Base-by-base conservation (phyloP, 352 stramenopile species). In the Thraustochytrium sp. region DNA sequence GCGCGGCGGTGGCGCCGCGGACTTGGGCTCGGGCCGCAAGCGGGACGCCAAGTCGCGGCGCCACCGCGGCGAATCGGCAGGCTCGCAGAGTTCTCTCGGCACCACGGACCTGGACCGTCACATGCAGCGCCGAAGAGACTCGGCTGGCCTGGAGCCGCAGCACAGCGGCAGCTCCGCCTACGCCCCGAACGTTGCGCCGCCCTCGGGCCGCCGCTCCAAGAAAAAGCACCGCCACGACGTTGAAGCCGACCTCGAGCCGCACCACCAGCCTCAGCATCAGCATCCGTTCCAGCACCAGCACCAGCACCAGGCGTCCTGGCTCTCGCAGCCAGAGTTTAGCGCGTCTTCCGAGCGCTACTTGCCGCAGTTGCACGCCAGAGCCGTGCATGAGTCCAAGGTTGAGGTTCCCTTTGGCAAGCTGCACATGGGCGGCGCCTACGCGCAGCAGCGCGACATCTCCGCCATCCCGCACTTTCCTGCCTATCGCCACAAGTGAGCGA, bases 341-440 rank as follows among this genome's bases (percentile, higher is more conserved):
- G 13, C 59, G 34, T 31, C 59, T 26, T 31, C 59, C 13, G 59
- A 72, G 40, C 34, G 59, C 34, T 72, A 72, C 59, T 29, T 72
- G 13, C 59, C 59, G 26, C 59, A 72, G 40, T 26, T 72, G 29
- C 59, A 72, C 1, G 34, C 13, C 26, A 44, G 13, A 55, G 46
- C 1, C 34, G 59, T 49, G 26, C 59, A 72, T 26, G 59, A 72
- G 40, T 72, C 59, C 13, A 72, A 72, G 40, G 59, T 72, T 26
- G 59, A 72, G 2, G 59, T 72, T 44, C 59, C 59, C 34, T 72
- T 72, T 44, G 59, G 59, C 34, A 72, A 72, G 40, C 59, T 72
- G 26, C 42, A 72, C 3, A 72, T 72, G 59, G n/a, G n/a, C n/a
- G n/a, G n/a, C n/a, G n/a, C n/a, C n/a, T n/a, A n/a, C n/a, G n/a